Evolutionary conservation across 2,329 filamentous ascomycete genomes (phyloP), one percentile per base, ranked within the genome.

Genomic region (Penicillium verrucosum): DNA sequence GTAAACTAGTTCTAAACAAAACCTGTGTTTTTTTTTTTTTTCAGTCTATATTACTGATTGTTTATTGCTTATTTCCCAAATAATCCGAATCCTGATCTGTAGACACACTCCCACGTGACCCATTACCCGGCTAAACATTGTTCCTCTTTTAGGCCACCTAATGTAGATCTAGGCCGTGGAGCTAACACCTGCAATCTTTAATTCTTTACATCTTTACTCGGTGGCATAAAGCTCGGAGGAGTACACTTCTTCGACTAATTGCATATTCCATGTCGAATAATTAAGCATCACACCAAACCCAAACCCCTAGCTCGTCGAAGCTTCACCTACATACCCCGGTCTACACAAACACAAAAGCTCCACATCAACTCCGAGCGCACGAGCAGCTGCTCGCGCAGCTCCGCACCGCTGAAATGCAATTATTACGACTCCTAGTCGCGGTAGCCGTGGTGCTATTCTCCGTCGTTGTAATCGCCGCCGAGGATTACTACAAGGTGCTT

Each of bases 401-500:
- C 42, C 43, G 12, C 41, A 29, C 21, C 41, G 36, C 53, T 55
- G 65, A 51, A 47, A 77, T 77, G 75, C 70, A 73, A 60, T 55
- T 71, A 16, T 54, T 72, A 54, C 65, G 67, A 7, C 60, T 76
- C 16, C 46, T 73, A 5, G 30, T 74, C 37, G 68, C 63, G 23
- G 34, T 77, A 45, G 70, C 68, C 12, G 58, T 77, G 12, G 66
- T 76, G 34, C 59, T 77, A 46, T 64, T 77, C 25, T 70, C 74
- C n/a, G 62, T 75, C 18, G 66, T 69, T 29, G 63, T 63, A 46
- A 56, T 78, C 42, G 76, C 75, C 47, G 72, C 72, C 7, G 77
- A 79, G 60, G 78, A 80, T 58, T 78, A 77, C 61, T 79, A 79
- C 61, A 78, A 96, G 86, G 78, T 96, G 57, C 85, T 99, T 27